Evolutionary conservation across 108 stramenopile genomes (phyloP).

Genomic region (Nitzschia inconspicua): DNA sequence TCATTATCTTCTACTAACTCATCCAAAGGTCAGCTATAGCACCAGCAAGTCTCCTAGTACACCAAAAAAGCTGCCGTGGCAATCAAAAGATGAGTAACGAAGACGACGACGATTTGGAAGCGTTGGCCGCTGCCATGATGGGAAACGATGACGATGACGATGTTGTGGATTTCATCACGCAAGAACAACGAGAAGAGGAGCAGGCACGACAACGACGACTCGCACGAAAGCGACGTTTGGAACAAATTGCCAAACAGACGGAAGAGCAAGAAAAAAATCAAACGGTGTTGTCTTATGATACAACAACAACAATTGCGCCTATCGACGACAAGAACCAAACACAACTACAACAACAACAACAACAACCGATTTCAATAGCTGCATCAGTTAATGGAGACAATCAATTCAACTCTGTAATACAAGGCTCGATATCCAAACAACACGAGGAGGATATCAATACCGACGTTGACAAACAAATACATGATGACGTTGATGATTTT

Average conservation of each 20-base stretch:
- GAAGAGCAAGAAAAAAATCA: conserved; percentile 3
- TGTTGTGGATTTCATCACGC: conserved; percentile 22
- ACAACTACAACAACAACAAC: not conserved
- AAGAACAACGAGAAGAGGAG: conserved; percentile 49
- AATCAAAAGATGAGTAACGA: too few species aligned
- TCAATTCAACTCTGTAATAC: not conserved
- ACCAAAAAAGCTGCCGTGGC: too few species aligned
- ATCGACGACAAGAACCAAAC: not conserved
- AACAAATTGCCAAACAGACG: conserved; percentile 26
- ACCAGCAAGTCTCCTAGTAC: too few species aligned
- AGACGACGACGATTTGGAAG: not conserved
- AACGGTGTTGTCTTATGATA: not conserved
- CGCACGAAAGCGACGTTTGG: conserved; percentile 16
- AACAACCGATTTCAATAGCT: not conserved
- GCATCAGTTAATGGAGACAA: not conserved
- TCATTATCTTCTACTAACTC: too few species aligned
- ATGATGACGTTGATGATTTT: conserved; percentile 22
- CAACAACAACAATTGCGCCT: not conserved
- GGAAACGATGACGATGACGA: not conserved
- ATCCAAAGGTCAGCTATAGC: too few species aligned
- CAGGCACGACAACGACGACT: conserved; percentile 21
- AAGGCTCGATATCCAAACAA: not conserved
- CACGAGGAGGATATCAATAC: conserved; percentile 20
- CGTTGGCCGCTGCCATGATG: not conserved
- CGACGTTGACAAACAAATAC: conserved; percentile 2